Base-by-base conservation (phyloP, 1,284 basidiomycete species). In the Heterobasidion parviporum region DNA sequence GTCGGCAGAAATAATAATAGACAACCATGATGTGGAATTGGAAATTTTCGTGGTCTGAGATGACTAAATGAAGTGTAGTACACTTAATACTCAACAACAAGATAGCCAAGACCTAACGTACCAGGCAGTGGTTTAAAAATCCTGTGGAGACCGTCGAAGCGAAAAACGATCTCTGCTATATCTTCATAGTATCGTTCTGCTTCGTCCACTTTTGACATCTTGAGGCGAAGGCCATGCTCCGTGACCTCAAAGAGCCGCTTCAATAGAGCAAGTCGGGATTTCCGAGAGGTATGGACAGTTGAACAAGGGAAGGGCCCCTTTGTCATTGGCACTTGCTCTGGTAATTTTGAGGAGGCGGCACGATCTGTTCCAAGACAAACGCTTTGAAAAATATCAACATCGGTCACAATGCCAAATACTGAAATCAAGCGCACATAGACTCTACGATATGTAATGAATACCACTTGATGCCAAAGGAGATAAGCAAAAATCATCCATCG, bases 11-110 rank as follows among this genome's bases (percentile, higher is more conserved):
- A 43, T 72, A 67, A 57, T 69, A 73, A 55, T 71, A 64, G 33
- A 73, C 57, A 9, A 63, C 61, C n/a, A 76, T 63, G 62, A 73
- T 71, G 41, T 70, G 68, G 56, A 72, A 72, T 56, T 75, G 68
- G 55, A 76, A 74, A 18, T 60, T 59, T 50, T 78, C 76, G 53
- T 69, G 60, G 57, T 71, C 70, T 62, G 66, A 65, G 51, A 73
- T 59, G 56, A 74, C 73, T 77, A 35, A 5, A 36, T n/a, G 7
- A 52, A 26, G 35, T 15, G 26, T 32, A 38, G 26, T 16, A 16
- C 16, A 38, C 12, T 35, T 55, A n/a, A 56, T 43, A 41, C 26
- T 55, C 6, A 50, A 52, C 15, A 52, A 14, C 32, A 34, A 10
- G 6, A 12, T 18, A 18, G 10, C 14, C 7, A 35, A 50, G 6